Evolutionary conservation across 75 land plant species (phyloP).

Genomic region (Pinus taeda): DNA sequence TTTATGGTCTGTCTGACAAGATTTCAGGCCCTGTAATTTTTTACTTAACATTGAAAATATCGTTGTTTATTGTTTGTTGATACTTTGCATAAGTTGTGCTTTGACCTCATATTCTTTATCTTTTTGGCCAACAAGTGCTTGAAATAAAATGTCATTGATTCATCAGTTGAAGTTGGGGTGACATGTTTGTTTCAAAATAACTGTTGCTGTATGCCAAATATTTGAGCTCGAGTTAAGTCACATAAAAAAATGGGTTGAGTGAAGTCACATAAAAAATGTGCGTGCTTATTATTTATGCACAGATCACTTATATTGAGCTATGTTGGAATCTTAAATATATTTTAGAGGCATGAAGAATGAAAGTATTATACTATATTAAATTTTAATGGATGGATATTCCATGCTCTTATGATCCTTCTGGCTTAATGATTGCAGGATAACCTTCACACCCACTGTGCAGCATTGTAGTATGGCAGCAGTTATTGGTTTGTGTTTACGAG

Average conservation of each 20-base stretch:
- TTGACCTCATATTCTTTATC: no score
- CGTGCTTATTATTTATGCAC: neutral
- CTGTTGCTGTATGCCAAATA: neutral
- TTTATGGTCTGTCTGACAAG: no score
- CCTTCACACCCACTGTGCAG: slow-evolving; percentile 89
- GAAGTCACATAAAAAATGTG: neutral
- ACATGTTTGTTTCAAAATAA: neutral
- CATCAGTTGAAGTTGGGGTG: no score
- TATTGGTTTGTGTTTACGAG: slow-evolving; percentile 82
- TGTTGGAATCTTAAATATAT: neutral
- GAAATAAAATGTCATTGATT: no score
- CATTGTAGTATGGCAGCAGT: slow-evolving; percentile 97
- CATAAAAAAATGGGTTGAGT: neutral
- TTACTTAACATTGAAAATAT: no score
- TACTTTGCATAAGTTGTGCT: no score
- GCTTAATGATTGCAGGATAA: slow-evolving; percentile 48
- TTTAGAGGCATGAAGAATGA: neutral
- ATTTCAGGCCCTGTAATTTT: no score
- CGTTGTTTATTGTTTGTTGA: no score
- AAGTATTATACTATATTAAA: no score
- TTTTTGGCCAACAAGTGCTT: no score
- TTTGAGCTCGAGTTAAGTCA: neutral
- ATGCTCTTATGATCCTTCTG: neutral
- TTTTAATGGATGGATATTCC: neutral
- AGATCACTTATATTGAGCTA: neutral